phyloP scores from a whole-genome alignment of 2,329 filamentous ascomycete genomes.

The Hymenoscyphus linearis region DNA sequence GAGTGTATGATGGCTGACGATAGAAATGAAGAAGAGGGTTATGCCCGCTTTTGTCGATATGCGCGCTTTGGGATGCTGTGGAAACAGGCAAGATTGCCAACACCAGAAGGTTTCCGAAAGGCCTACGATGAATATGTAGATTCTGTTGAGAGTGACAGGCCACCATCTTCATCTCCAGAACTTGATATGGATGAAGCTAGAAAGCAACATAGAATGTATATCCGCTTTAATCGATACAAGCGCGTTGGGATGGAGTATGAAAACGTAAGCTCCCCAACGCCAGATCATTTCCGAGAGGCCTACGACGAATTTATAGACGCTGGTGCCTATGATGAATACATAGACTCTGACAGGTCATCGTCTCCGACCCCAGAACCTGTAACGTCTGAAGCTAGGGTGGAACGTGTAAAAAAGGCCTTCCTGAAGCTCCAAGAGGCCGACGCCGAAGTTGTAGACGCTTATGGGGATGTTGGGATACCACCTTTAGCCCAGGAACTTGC shows the following conservation, averaged over 20 bases:
- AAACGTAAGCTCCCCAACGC: constrained; percentile 9
- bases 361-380: constrained; percentile 4
- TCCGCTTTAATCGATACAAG: constrained; percentile 11
- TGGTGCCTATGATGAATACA: no score
- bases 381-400: not conserved
- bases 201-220: constrained; percentile 6
- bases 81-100: constrained; percentile 11
- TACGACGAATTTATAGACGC: constrained; percentile 6
- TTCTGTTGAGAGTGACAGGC: constrained; percentile 2
- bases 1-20: no score
- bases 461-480: no score
- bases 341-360: constrained; percentile 2
- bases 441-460: no score
- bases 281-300: constrained; percentile 4
- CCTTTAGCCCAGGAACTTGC: no score
- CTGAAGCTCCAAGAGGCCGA: no score
- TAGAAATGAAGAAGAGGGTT: no score
- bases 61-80: constrained; percentile 9
- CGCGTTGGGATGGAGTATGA: constrained; percentile 11
- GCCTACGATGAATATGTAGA: constrained; percentile 6
- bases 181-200: not conserved
- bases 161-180: constrained; percentile 5
- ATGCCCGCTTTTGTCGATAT: constrained; percentile 10
- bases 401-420: no score
- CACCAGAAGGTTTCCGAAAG: constrained; percentile 5